These are phyloP conservation scores for Stagonosporopsis vannaccii DNA, from an alignment of 2,329 filamentous ascomycete species.

Conservation along the genomic window DNA sequence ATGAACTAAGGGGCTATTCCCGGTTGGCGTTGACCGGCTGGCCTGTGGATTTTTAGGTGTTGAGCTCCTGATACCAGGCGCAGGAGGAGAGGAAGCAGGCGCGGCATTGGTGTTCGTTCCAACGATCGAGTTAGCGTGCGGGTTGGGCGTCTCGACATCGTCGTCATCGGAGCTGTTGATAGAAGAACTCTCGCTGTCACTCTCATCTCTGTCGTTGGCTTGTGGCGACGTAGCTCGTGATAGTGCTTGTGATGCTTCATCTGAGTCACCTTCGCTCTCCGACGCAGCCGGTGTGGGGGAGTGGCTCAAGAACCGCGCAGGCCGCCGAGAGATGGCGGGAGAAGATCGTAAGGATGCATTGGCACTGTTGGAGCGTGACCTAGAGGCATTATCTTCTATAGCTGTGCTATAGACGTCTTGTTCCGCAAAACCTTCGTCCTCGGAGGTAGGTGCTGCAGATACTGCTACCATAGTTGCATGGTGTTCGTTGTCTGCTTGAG, in stretches of 20 bases:
- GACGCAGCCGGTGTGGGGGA: conserved; percentile 32
- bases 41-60: conserved; percentile 13
- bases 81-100: conserved; percentile 25
- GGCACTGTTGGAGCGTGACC: conserved; percentile 23
- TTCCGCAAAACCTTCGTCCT: conserved; percentile 13
- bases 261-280: conserved; percentile 25
- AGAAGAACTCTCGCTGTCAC: conserved; percentile 18
- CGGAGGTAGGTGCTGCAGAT: conserved; percentile 1
- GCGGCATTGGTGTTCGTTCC: background rate
- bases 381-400: conserved; percentile 5
- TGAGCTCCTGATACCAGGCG: background rate
- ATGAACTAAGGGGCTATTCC: background rate
- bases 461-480: background rate
- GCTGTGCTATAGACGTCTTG: conserved; percentile 15
- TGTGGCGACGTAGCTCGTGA: conserved; percentile 11
- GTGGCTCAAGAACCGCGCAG: conserved; percentile 34
- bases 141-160: conserved; percentile 20
- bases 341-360: conserved; percentile 30
- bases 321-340: conserved; percentile 25
- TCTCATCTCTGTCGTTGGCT: conserved; percentile 3
- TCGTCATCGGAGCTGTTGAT: conserved; percentile 23
- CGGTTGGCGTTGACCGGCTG: conserved; percentile 15
- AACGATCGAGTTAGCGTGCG: background rate
- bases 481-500: background rate
- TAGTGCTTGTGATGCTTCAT: conserved; percentile 6